Conservation (phyloP, 1,139 yeast species). For the Saccharomyces hybrid region DNA sequence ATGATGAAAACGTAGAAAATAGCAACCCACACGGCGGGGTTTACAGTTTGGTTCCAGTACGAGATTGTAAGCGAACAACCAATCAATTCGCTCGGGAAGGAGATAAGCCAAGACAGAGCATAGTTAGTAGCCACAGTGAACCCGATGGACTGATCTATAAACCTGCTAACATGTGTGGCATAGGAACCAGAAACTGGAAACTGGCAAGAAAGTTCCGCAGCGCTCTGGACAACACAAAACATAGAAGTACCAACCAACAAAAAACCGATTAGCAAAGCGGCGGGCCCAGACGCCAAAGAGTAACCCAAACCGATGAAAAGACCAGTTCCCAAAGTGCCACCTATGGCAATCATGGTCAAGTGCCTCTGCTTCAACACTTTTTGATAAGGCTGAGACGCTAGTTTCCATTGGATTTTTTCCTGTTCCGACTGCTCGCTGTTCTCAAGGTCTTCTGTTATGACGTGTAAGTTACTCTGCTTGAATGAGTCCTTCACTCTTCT, state of each 20-base stretch:
- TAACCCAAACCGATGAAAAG: slow-evolving; percentile 55
- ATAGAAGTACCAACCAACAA: slow-evolving; percentile 46
- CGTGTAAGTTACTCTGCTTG: background rate
- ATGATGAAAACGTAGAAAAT: slow-evolving; percentile 55
- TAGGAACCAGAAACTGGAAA: slow-evolving; percentile 70
- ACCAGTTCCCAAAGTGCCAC: slow-evolving; percentile 63
- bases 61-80: slow-evolving; percentile 64
- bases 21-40: slow-evolving; percentile 37
- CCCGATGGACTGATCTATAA: slow-evolving; percentile 65
- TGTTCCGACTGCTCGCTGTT: slow-evolving; percentile 56
- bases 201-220: slow-evolving; percentile 61
- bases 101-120: slow-evolving; percentile 62
- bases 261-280: slow-evolving; percentile 53
- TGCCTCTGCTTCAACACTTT: slow-evolving; percentile 60
- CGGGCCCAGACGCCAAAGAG: slow-evolving; percentile 58
- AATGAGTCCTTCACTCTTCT: background rate
- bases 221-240: slow-evolving; percentile 59
- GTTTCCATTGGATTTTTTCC: slow-evolving; percentile 58
- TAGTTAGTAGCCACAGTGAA: slow-evolving; percentile 72
- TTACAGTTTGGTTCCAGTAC: slow-evolving; percentile 41
- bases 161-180: slow-evolving; percentile 58
- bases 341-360: slow-evolving; percentile 59
- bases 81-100: slow-evolving; percentile 63
- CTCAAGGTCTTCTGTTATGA: background rate
- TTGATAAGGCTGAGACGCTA: slow-evolving; percentile 64